Percentiles rank a stretch among this genome's conserved stretches.
These are phyloP conservation scores for Cephalotrichum gorgonifer DNA, from an alignment of 2,329 filamentous ascomycete species.

Conservation along the genomic window DNA sequence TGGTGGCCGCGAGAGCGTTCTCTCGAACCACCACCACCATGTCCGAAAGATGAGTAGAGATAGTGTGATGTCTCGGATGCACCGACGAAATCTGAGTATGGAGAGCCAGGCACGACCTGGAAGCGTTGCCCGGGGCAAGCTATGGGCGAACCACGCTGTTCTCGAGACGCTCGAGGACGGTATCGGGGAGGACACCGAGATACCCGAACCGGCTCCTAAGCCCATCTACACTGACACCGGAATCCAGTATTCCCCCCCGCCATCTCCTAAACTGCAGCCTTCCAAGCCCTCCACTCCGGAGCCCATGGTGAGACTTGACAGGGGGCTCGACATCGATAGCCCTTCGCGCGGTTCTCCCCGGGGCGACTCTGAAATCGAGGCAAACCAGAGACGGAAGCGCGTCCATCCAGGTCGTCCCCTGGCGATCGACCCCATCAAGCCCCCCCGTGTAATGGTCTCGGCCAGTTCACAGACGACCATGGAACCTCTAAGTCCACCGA, in stretches of 20 bases:
- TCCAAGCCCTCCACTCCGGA: constrained; percentile 31
- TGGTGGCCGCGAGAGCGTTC: constrained; percentile 54
- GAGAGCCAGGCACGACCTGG: constrained; percentile 47
- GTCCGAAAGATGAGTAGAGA: constrained; percentile 47
- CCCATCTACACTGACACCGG: constrained; percentile 62
- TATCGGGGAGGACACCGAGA: constrained; percentile 39
- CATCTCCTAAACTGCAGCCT: constrained; percentile 50
- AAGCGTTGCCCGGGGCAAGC: constrained; percentile 41
- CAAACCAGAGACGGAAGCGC: constrained; percentile 64
- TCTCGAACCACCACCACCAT: constrained; percentile 43
- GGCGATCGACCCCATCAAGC: constrained; percentile 32
- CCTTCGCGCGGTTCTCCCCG: constrained; percentile 20
- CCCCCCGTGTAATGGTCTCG: constrained; percentile 48
- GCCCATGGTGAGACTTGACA: constrained; percentile 23
- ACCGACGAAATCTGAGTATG: constrained; percentile 45
- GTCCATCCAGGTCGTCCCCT: constrained; percentile 43
- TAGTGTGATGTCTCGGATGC: constrained; percentile 37
- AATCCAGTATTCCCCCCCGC: constrained; percentile 73
- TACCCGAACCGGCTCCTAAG: constrained; percentile 19
- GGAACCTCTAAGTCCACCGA: constrained; percentile 53
- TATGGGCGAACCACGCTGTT: constrained; percentile 43
- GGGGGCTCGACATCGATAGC: constrained; percentile 30
- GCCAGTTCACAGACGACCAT: constrained; percentile 52
- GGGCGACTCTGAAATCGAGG: constrained; percentile 52
- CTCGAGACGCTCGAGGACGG: constrained; percentile 44